Conservation (phyloP, 164 flowering plant species). For the Macadamia tetraphylla region DNA sequence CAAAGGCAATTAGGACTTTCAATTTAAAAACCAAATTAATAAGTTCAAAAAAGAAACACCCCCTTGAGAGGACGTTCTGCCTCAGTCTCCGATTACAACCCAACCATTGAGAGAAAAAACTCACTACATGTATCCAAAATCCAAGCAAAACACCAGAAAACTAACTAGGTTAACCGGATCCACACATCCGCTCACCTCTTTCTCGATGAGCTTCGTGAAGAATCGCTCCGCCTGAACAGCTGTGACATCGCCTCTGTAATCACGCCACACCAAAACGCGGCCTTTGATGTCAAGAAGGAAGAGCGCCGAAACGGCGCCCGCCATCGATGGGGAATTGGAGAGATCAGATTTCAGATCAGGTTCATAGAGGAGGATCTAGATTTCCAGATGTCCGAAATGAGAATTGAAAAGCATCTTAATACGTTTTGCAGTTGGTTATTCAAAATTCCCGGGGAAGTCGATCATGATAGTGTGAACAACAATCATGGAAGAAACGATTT, state of each 20-base stretch:
- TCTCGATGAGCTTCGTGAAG: slow-evolving; percentile 93
- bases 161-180: not conserved
- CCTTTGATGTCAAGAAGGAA: slow-evolving; percentile 96
- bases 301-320: slow-evolving; percentile 93
- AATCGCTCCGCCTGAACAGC: slow-evolving; percentile 78
- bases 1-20: not conserved
- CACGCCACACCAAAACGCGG: slow-evolving; percentile 92
- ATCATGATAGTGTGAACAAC: not conserved
- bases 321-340: slow-evolving; percentile 33
- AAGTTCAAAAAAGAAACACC: too few relatives aligned
- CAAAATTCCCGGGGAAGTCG: not conserved
- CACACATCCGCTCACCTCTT: slow-evolving; percentile 45
- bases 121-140: too few relatives aligned
- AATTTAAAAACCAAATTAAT: not conserved
- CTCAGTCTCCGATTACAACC: too few relatives aligned
- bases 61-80: too few relatives aligned
- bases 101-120: too few relatives aligned
- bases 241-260: slow-evolving; percentile 90
- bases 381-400: not conserved
- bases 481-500: too few relatives aligned
- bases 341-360: slow-evolving; percentile 16
- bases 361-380: slow-evolving; percentile 9
- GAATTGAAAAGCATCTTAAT: not conserved
- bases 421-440: not conserved
- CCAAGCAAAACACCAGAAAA: too few relatives aligned